These are phyloP conservation scores for Lignosus rhinocerotis DNA, from an alignment of 1,284 basidiomycete genomes.

Conservation along the genomic window DNA sequence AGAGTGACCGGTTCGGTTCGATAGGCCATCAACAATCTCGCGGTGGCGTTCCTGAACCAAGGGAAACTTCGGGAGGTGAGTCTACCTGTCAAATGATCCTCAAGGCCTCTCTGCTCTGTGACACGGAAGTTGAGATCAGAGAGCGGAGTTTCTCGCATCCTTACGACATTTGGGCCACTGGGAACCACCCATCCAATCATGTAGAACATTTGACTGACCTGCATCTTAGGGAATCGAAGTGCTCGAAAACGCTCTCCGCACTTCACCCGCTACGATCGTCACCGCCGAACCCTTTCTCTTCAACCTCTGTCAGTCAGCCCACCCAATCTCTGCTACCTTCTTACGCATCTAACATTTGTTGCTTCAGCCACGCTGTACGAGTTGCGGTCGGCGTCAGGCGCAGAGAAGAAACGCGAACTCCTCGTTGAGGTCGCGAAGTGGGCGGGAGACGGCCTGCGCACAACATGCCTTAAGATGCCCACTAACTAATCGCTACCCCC, in stretches of 20 bases:
- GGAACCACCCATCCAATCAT: too few relatives aligned
- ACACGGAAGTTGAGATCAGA: too few relatives aligned
- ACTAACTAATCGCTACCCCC: conserved; percentile 34
- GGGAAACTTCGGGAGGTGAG: conserved; percentile 71
- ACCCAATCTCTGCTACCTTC: not conserved
- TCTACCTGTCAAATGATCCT: too few relatives aligned
- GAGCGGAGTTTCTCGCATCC: too few relatives aligned
- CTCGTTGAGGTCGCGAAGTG: conserved; percentile 76
- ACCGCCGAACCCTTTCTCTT: conserved; percentile 79
- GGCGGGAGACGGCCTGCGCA: conserved; percentile 78
- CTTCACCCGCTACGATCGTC: conserved; percentile 67
- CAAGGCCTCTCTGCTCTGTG: too few relatives aligned
- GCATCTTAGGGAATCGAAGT: conserved; percentile 58
- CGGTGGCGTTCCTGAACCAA: conserved; percentile 67
- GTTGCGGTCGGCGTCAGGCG: conserved; percentile 65
- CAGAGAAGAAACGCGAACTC: conserved; percentile 72
- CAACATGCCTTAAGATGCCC: conserved; percentile 80
- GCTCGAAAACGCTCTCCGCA: conserved; percentile 59
- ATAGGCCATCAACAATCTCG: conserved; percentile 70
- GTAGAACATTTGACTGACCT: not conserved
- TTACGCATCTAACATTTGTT: not conserved
- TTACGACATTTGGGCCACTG: too few relatives aligned
- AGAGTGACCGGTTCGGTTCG: not conserved
- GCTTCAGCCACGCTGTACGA: conserved; percentile 77
- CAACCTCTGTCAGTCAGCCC: conserved; percentile 64